These are phyloP conservation scores for Phytopythium mirpurense DNA, from an alignment of 352 stramenopile genomes.

Conservation along the genomic window DNA sequence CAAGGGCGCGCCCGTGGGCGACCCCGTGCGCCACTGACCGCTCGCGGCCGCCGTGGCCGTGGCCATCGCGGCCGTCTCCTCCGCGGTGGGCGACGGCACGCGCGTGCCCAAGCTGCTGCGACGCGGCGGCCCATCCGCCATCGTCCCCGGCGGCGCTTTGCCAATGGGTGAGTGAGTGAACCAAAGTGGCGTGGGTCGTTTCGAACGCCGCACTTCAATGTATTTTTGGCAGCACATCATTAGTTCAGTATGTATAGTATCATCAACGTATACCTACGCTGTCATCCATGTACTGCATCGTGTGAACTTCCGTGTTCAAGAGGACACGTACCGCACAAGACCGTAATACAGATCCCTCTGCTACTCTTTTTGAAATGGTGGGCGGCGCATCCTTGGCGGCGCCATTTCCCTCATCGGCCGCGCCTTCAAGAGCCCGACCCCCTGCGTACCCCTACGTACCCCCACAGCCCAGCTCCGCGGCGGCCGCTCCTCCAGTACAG, in stretches of 20 bases:
- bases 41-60: not conserved
- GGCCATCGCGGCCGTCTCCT: not conserved
- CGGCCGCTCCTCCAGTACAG: not conserved
- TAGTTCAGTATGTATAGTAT: too few species aligned
- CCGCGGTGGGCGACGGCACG: not conserved
- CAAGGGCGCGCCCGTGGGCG: slow-evolving; percentile 1
- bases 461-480: not conserved
- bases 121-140: not conserved
- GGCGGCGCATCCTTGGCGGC: not conserved
- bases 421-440: not conserved
- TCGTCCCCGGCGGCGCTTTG: not conserved
- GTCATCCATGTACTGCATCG: too few species aligned
- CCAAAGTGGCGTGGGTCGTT: not conserved
- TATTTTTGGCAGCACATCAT: too few species aligned
- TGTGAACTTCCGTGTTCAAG: too few species aligned
- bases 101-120: slow-evolving; percentile 2
- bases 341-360: not conserved
- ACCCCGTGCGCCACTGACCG: slow-evolving; percentile 1
- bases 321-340: too few species aligned
- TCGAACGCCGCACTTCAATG: slow-evolving; percentile 2
- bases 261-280: too few species aligned
- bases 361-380: not conserved
- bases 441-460: too few species aligned
- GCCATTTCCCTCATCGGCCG: not conserved
- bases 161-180: too few species aligned